Percentiles rank a stretch among this genome's conserved stretches.
phyloP scores from a whole-genome alignment of 345 rosid species.

The Linum lewisii region DNA sequence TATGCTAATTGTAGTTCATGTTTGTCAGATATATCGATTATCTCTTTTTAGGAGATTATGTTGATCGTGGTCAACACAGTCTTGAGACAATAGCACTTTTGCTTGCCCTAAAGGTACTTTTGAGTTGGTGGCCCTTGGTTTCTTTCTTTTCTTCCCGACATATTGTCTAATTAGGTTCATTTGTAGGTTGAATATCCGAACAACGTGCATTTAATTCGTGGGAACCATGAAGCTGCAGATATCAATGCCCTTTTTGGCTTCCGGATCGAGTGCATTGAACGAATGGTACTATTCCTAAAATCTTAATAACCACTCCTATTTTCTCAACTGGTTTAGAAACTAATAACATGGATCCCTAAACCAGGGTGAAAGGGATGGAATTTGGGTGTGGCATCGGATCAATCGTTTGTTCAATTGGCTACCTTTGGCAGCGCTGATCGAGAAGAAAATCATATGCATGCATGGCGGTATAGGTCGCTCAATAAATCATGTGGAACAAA shows the following conservation, averaged over 20 bases:
- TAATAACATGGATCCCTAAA: slow-evolving; percentile 19
- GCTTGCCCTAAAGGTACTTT: slow-evolving; percentile 85
- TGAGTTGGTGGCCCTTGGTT: not conserved
- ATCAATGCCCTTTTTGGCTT: slow-evolving; percentile 99
- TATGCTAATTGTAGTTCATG: slow-evolving; percentile 19
- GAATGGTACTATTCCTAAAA: slow-evolving; percentile 54
- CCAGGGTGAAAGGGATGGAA: slow-evolving; percentile 98
- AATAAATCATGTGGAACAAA: slow-evolving; percentile 93
- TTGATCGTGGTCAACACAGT: slow-evolving; percentile 99
- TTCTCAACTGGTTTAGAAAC: slow-evolving; percentile 14
- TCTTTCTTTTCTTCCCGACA: slow-evolving; percentile 6
- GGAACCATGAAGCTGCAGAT: slow-evolving; percentile 99
- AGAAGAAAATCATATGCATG: slow-evolving; percentile 96
- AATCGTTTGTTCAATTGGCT: slow-evolving; percentile 97
- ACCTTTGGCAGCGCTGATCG: slow-evolving; percentile 89
- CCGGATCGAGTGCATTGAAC: slow-evolving; percentile 94
- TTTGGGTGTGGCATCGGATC: slow-evolving; percentile 97
- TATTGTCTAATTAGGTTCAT: slow-evolving; percentile 9
- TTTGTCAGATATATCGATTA: slow-evolving; percentile 85
- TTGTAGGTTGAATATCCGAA: slow-evolving; percentile 83
- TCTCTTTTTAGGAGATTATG: slow-evolving; percentile 98
- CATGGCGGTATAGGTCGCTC: slow-evolving; percentile 99
- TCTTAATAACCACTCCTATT: not conserved
- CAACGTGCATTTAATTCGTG: slow-evolving; percentile 90
- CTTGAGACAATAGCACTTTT: slow-evolving; percentile 86